phyloP scores from a whole-genome alignment of 2,329 filamentous ascomycete genomes.

The Paecilomyces formosus region DNA sequence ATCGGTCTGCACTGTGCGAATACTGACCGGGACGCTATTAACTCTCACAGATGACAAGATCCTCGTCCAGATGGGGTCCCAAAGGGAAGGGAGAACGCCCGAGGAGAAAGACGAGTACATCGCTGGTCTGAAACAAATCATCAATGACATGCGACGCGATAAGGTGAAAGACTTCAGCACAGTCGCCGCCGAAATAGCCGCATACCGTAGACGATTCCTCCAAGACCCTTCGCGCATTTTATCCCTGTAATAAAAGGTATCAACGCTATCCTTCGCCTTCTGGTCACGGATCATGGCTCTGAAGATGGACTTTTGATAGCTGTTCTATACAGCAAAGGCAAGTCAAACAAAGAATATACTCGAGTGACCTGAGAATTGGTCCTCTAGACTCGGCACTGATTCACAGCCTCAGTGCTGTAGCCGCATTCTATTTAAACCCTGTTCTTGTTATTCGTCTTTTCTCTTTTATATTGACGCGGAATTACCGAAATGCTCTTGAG shows the following conservation, averaged over 20 bases:
- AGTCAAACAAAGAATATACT: neutral
- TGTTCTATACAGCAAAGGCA: neutral
- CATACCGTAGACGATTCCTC: conserved; percentile 44
- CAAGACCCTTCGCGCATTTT: conserved; percentile 39
- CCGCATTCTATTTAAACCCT: neutral
- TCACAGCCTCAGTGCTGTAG: neutral
- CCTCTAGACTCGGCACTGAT: conserved; percentile 11
- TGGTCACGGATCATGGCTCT: neutral
- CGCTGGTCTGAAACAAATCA: conserved; percentile 40
- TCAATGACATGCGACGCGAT: conserved; percentile 42
- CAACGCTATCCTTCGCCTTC: conserved; percentile 1
- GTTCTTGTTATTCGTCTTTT: neutral
- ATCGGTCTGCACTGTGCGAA: conserved; percentile 18
- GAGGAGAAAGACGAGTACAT: conserved; percentile 38
- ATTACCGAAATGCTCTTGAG: conserved; percentile 4
- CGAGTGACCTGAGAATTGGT: conserved; percentile 3
- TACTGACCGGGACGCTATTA: conserved; percentile 35
- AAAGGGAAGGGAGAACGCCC: conserved; percentile 38
- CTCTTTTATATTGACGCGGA: neutral
- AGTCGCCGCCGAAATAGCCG: conserved; percentile 42
- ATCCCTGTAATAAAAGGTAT: conserved; percentile 31
- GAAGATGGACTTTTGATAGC: neutral
- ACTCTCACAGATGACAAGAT: conserved; percentile 44
- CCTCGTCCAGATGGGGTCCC: conserved; percentile 41
- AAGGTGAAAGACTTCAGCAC: conserved; percentile 44